Evolutionary conservation across 2,329 filamentous ascomycete species (phyloP), one percentile per base, ranked within the genome.

Genomic region (Hymenoscyphus fraxineus): DNA sequence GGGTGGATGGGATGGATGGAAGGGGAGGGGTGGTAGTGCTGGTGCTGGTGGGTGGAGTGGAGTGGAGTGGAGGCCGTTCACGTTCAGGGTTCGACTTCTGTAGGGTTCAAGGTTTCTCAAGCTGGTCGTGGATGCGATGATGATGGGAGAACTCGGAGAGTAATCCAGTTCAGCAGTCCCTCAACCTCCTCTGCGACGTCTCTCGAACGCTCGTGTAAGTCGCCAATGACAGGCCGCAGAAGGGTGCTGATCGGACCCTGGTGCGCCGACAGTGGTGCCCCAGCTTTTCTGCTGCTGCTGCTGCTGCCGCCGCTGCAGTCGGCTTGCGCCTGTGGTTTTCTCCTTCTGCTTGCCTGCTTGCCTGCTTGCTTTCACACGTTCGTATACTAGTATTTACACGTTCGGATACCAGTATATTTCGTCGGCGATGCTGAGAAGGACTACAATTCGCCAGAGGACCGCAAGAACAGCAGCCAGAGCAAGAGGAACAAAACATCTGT

Each of bases 211-310:
- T 65, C 64, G 64, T 65, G 64, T 60, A 44, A 59, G 22, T 56
- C 60, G 40, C 64, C 64, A 65, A 63, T 65, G 54, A 44, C 39
- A 65, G 32, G 19, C 19, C 16, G 54, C 60, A 22, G 47, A 44
- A 12, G 19, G 39, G 19, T 22, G 57, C 38, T 60, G 51, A 40
- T 59, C 57, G 64, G 63, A 65, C 63, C 63, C 59, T 62, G 32
- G 63, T 62, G 63, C 63, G 60, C 63, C 63, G 63, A 65, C 51
- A 22, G n/a, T 44, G 54, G 44, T 60, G 47, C 38, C 54, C 39
- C 59, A n/a, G 22, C 22, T 19, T 31, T 61, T n/a, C n/a, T n/a
- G n/a, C n/a, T n/a, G n/a, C n/a, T n/a, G n/a, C 27, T 27, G 27
- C 27, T 27, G 27, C 22, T 27, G 22, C 1, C 3, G 22, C 59